These are phyloP conservation scores for Babesia bigemina DNA, from an alignment of 169 alveolate genomes.

Conservation along the genomic window DNA sequence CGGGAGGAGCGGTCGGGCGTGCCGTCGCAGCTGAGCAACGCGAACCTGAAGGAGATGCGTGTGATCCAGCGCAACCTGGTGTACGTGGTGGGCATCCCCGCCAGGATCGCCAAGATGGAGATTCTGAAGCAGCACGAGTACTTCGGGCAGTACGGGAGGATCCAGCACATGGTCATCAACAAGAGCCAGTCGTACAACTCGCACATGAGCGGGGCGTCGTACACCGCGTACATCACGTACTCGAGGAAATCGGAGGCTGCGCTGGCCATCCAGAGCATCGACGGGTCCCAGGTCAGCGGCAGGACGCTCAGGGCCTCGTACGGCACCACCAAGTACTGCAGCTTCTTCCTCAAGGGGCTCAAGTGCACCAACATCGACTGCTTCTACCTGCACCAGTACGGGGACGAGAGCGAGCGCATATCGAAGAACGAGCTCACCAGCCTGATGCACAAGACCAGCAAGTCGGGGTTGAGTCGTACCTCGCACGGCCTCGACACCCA, in stretches of 20 bases:
- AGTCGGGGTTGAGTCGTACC: conserved; percentile 46
- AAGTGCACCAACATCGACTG: conserved; percentile 89
- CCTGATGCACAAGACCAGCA: conserved; percentile 56
- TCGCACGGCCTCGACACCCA: conserved; percentile 3
- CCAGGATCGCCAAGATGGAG: conserved; percentile 82
- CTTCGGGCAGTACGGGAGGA: conserved; percentile 89
- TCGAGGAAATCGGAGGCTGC: conserved; percentile 87
- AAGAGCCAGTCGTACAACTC: conserved; percentile 84
- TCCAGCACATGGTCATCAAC: conserved; percentile 82
- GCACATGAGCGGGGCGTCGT: conserved; percentile 86
- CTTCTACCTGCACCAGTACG: conserved; percentile 88
- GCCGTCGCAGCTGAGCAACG: not conserved
- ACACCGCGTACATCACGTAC: conserved; percentile 91
- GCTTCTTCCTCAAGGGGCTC: conserved; percentile 84
- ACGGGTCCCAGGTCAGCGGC: conserved; percentile 86
- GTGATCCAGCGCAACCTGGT: conserved; percentile 88
- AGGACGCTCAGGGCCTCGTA: conserved; percentile 88
- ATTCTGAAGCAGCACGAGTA: conserved; percentile 81
- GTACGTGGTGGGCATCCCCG: conserved; percentile 87
- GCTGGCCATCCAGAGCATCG: conserved; percentile 88
- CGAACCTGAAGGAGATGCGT: conserved; percentile 81
- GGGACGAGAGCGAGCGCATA: conserved; percentile 80
- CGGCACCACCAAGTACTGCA: conserved; percentile 94
- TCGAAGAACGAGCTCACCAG: conserved; percentile 68
- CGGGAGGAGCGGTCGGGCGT: conserved; percentile 46